Evolutionary conservation across 257 asterid genomes (phyloP).

Genomic region (Sherardia arvensis): DNA sequence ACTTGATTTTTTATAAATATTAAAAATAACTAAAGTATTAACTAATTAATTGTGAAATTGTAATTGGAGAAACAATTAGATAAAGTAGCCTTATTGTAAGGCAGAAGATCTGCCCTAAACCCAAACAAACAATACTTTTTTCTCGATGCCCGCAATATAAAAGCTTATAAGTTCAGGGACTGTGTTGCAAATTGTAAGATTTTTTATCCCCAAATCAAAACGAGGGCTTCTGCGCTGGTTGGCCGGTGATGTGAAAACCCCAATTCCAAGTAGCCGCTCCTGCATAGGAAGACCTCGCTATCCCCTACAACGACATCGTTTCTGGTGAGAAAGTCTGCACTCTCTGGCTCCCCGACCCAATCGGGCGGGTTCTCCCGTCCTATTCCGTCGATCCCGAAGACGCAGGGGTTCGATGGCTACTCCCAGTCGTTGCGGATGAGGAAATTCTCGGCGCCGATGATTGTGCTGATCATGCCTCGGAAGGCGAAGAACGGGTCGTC

Average conservation of each 20-base stretch:
- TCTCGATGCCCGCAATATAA: too few relatives aligned
- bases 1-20: too few relatives aligned
- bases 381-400: constrained; percentile 48
- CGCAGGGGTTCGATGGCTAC: constrained; percentile 25
- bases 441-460: constrained; percentile 65
- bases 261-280: constrained; percentile 22
- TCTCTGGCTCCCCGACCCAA: constrained; percentile 15
- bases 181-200: too few relatives aligned
- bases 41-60: too few relatives aligned
- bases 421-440: constrained; percentile 51
- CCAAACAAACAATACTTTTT: too few relatives aligned
- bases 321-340: background rate
- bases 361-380: constrained; percentile 34
- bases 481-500: constrained; percentile 32
- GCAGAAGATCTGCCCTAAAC: too few relatives aligned
- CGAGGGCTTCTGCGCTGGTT: too few relatives aligned
- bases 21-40: too few relatives aligned
- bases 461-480: constrained; percentile 50
- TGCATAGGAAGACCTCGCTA: constrained; percentile 36
- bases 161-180: too few relatives aligned
- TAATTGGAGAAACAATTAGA: too few relatives aligned
- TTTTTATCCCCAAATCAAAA: too few relatives aligned
- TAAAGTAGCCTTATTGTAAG: too few relatives aligned
- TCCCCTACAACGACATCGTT: constrained; percentile 27
- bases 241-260: constrained; percentile 30